Evolutionary conservation across 257 asterid genomes (phyloP).

Genomic region (Cynanchum wilfordii): DNA sequence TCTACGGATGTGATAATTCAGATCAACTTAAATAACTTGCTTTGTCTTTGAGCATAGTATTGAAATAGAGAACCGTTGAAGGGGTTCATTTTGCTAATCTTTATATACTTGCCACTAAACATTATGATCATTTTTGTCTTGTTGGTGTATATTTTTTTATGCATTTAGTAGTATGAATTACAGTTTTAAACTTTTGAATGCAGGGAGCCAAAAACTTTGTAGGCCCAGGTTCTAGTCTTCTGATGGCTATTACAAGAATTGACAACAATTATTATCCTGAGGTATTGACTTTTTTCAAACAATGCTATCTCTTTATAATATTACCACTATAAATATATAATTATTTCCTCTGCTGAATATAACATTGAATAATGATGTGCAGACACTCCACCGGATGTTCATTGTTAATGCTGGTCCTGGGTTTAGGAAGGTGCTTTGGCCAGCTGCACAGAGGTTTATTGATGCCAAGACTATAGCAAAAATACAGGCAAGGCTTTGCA

Average conservation of each 20-base stretch:
- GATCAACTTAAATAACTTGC: neutral
- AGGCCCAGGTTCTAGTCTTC: conserved; percentile 57
- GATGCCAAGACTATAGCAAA: conserved; percentile 78
- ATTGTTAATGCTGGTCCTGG: conserved; percentile 91
- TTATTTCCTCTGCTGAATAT: neutral
- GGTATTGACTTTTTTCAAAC: conserved; percentile 41
- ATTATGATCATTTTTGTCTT: conserved; percentile 1
- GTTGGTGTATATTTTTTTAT: neutral
- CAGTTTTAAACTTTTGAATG: conserved; percentile 18
- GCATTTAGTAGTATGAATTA: neutral
- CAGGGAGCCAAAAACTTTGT: conserved; percentile 88
- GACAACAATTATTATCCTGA: conserved; percentile 83
- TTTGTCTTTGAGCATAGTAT: neutral
- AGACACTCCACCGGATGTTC: conserved; percentile 89
- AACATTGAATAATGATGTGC: conserved; percentile 20
- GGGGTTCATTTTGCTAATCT: neutral
- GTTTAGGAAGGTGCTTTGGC: conserved; percentile 91
- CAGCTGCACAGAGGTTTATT: conserved; percentile 83
- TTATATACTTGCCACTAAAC: neutral
- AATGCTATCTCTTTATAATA: neutral
- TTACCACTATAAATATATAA: neutral
- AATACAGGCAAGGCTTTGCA: conserved; percentile 49
- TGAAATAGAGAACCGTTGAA: neutral
- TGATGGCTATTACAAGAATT: conserved; percentile 79
- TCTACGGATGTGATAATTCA: neutral